Evolutionary conservation across 371 early-diverging fungal genomes (phyloP).

Genomic region (Lichtheimia corymbifera): DNA sequence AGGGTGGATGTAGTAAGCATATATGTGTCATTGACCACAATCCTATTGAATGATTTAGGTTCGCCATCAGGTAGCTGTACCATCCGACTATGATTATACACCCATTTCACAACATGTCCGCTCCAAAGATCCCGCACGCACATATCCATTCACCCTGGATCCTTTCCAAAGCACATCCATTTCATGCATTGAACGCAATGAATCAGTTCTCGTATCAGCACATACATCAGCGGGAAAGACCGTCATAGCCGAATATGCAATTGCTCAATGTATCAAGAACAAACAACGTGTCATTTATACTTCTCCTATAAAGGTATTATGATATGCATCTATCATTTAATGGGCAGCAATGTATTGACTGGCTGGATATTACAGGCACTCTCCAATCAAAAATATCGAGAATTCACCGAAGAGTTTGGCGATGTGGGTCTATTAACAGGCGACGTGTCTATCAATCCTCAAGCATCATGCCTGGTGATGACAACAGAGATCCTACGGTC

Average conservation of each 20-base stretch:
- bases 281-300: conserved; percentile 99
- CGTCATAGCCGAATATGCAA: conserved; percentile 99
- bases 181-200: conserved; percentile 91
- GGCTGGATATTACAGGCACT: conserved; percentile 70
- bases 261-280: conserved; percentile 90
- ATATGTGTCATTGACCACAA: not conserved
- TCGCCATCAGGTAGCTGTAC: conserved; percentile 95
- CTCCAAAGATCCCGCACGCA: conserved; percentile 84
- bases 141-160: conserved; percentile 96
- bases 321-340: not conserved
- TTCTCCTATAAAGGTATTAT: conserved; percentile 93
- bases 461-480: conserved; percentile 99
- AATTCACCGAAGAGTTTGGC: conserved; percentile 96
- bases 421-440: conserved; percentile 99
- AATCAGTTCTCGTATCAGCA: conserved; percentile 98
- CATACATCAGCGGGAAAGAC: conserved; percentile 99
- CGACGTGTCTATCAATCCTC: conserved; percentile 98
- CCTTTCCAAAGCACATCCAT: conserved; percentile 97
- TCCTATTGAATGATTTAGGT: conserved; percentile 47
- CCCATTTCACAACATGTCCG: conserved; percentile 86
- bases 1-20: no score
- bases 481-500: conserved; percentile 99
- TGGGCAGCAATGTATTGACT: not conserved
- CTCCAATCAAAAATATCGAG: conserved; percentile 99
- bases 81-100: conserved; percentile 82